Conservation (phyloP, 495 filamentous ascomycete species). For the Neurospora sp. region DNA sequence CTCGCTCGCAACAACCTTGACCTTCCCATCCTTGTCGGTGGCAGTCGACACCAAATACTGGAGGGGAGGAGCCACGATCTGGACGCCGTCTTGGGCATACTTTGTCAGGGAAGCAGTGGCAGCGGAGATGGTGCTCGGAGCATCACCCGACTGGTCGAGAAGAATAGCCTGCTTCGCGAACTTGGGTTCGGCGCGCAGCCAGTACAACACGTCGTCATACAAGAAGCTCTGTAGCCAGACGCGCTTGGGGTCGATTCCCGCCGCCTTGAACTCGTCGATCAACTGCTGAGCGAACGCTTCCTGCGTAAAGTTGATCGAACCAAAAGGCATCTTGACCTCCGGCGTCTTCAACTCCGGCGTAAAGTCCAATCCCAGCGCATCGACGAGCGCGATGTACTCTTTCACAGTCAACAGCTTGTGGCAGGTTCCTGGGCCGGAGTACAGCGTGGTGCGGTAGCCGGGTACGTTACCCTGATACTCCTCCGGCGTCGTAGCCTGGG, state of each 20-base stretch:
- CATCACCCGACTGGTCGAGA: conserved; percentile 47
- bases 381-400: conserved; percentile 43
- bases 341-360: conserved; percentile 54
- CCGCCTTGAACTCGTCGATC: conserved; percentile 45
- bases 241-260: conserved; percentile 40
- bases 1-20: conserved; percentile 31
- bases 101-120: conserved; percentile 39
- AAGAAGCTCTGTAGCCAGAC: conserved; percentile 52
- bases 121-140: conserved; percentile 26
- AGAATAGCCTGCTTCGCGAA: conserved; percentile 49
- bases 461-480: conserved; percentile 45
- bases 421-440: conserved; percentile 39
- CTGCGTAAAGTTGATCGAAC: conserved; percentile 41
- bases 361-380: conserved; percentile 43
- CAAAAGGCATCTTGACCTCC: conserved; percentile 49
- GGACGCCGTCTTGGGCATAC: conserved; percentile 34
- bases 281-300: conserved; percentile 47
- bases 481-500: conserved; percentile 39
- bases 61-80: conserved; percentile 32
- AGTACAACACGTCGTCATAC: conserved; percentile 50
- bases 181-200: conserved; percentile 44
- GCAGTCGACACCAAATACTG: conserved; percentile 27
- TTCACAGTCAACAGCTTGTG: conserved; percentile 41
- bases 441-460: conserved; percentile 47
- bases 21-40: conserved; percentile 22